Conservation (phyloP, 257 asterid species). For the Primulina tabacum region DNA sequence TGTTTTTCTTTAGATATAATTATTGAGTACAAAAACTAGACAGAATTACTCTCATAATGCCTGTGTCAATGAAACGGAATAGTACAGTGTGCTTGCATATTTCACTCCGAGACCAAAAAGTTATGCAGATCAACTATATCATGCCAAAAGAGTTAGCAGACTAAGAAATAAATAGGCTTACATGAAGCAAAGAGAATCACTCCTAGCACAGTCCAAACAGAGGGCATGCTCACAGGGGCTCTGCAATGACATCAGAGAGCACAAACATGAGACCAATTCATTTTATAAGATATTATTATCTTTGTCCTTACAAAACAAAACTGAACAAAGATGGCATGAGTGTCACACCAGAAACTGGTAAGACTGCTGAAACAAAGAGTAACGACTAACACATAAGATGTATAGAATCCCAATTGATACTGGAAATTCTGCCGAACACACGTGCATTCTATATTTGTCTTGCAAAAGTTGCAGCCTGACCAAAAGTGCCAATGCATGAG, state of each 20-base stretch:
- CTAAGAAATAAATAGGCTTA: conserved; percentile 36
- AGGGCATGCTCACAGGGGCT: conserved; percentile 94
- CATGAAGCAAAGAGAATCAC: conserved; percentile 90
- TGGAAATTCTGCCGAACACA: not conserved
- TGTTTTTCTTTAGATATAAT: too few species aligned
- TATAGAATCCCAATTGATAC: not conserved
- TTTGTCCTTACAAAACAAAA: conserved; percentile 4
- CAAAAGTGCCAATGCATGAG: too few species aligned
- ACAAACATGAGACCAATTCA: not conserved
- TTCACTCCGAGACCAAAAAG: not conserved
- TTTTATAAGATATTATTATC: not conserved
- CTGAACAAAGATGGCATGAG: not conserved
- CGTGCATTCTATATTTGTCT: too few species aligned
- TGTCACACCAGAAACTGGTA: not conserved
- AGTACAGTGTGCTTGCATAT: too few species aligned
- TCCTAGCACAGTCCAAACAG: conserved; percentile 95
- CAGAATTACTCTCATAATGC: not conserved
- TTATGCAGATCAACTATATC: not conserved
- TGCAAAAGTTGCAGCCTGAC: too few species aligned
- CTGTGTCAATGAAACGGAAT: too few species aligned
- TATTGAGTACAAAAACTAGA: not conserved
- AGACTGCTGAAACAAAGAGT: not conserved
- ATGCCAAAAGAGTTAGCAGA: conserved; percentile 1
- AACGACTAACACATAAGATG: not conserved
- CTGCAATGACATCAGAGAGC: conserved; percentile 47